Base-by-base conservation (phyloP, 257 asterid genomes). In the Capsicum rhomboideum region DNA sequence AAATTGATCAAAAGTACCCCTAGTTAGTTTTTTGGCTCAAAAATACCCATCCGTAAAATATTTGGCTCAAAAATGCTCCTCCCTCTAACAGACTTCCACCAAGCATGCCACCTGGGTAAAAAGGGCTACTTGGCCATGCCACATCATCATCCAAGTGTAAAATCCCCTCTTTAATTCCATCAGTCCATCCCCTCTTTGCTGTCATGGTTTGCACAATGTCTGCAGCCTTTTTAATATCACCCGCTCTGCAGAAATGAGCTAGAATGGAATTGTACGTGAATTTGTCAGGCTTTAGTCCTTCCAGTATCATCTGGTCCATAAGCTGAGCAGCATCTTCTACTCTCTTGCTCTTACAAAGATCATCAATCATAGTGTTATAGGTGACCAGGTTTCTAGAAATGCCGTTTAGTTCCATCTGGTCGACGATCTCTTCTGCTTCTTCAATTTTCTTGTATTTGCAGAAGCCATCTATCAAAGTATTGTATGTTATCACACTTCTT, bases 291-390 rank as follows among this genome's bases (percentile, higher is more conserved):
- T 87, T 92, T 61, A 92, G 54, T 18, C 97, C 98, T 89, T 93
- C 99, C 90, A 91, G 89, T 78, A 94, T 89, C 98, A 96, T 92
- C 87, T 92, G 99, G 66, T 94, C 98, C 97, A 94, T 92, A 21
- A 96, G 99, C 90, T 91, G 90, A 86, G 93, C 86, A 28, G 99
- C 98, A 17, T 96, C 98, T 68, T 93, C 98, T 72, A 94, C 92
- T 79, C 97, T 89, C 85, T 82, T 87, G 84, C 88, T 85, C 90
- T 92, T 94, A n/a, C 94, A 90, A 23, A 96, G 95, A 44, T 98
- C 98, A 66, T 94, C 94, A 74, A 96, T 91, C 23, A 96, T 94
- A 37, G 98, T 94, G 88, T 96, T 96, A 82, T 93, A 96, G 0
- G 99, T 94, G 18, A 94, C 91, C 78, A 85, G 61, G 74, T 96